phyloP scores from a whole-genome alignment of 2,329 filamentous ascomycete species.

The Sporothrix pallida region DNA sequence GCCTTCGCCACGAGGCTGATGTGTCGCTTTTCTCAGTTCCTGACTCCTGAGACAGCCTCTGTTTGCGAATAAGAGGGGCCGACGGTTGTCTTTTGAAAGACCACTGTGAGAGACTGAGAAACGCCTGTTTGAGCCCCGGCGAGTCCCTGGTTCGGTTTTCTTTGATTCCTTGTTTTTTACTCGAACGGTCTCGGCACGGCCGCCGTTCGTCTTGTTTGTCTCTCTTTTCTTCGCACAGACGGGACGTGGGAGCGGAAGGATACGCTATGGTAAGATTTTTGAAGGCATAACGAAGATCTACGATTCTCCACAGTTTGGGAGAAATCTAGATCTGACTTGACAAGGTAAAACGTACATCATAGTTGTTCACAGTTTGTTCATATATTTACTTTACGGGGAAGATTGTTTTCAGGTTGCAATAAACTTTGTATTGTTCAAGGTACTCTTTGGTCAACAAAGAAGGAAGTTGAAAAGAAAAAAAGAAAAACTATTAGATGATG shows the following conservation, averaged over 20 bases:
- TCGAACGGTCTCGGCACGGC: conserved; percentile 21
- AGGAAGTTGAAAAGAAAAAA: background rate
- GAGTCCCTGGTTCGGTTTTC: background rate
- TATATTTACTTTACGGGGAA: background rate
- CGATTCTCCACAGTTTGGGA: background rate
- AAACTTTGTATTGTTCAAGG: background rate
- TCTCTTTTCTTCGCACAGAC: background rate
- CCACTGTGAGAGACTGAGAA: background rate
- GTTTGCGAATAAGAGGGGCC: conserved; percentile 25
- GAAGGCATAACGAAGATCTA: conserved; percentile 11
- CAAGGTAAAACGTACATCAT: background rate
- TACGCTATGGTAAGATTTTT: background rate
- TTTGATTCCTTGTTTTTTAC: background rate
- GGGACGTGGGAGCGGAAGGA: background rate
- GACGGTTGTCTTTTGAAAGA: background rate
- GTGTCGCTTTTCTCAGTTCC: background rate
- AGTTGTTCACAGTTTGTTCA: background rate
- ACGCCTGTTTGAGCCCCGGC: background rate
- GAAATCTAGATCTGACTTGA: background rate
- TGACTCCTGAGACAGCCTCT: conserved; percentile 19
- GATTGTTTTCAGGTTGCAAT: background rate
- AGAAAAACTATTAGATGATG: background rate
- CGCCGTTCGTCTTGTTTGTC: background rate
- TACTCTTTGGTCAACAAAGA: background rate
- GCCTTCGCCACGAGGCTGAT: background rate